Evolutionary conservation across 2,329 filamentous ascomycete genomes (phyloP).

Genomic region (Cephalotrichum gorgonifer): DNA sequence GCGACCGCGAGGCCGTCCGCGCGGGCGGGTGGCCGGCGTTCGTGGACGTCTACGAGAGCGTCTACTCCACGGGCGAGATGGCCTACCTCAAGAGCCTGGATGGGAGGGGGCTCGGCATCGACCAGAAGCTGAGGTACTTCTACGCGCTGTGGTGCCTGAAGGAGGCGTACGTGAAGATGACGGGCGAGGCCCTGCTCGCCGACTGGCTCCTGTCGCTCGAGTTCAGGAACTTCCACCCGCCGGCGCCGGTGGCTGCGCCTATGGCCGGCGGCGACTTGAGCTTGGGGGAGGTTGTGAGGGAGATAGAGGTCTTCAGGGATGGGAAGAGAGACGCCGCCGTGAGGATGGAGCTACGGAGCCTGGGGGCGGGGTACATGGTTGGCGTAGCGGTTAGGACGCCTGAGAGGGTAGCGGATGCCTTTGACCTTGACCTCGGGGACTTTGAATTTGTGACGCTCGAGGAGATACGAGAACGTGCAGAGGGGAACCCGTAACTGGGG

Average conservation of each 20-base stretch:
- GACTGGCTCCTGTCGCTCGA: constrained; percentile 62
- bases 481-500: constrained; percentile 16
- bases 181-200: constrained; percentile 66
- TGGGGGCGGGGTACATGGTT: constrained; percentile 43
- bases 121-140: constrained; percentile 52
- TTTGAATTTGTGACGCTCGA: constrained; percentile 34
- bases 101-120: background rate
- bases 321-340: constrained; percentile 19
- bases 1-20: constrained; percentile 46
- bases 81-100: constrained; percentile 44
- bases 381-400: constrained; percentile 38
- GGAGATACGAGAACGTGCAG: constrained; percentile 32
- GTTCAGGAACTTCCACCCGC: constrained; percentile 53
- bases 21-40: constrained; percentile 53
- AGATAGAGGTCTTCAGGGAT: constrained; percentile 20
- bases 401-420: constrained; percentile 19
- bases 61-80: constrained; percentile 54
- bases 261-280: constrained; percentile 9
- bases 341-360: constrained; percentile 22
- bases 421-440: constrained; percentile 26
- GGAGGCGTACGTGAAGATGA: constrained; percentile 76
- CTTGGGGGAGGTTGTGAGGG: constrained; percentile 6
- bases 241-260: constrained; percentile 19
- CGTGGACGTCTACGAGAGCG: constrained; percentile 62
- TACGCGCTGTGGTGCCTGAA: constrained; percentile 72